Base-by-base conservation (phyloP, 768 basidiomycete genomes). In the Coprinopsis sp. region DNA sequence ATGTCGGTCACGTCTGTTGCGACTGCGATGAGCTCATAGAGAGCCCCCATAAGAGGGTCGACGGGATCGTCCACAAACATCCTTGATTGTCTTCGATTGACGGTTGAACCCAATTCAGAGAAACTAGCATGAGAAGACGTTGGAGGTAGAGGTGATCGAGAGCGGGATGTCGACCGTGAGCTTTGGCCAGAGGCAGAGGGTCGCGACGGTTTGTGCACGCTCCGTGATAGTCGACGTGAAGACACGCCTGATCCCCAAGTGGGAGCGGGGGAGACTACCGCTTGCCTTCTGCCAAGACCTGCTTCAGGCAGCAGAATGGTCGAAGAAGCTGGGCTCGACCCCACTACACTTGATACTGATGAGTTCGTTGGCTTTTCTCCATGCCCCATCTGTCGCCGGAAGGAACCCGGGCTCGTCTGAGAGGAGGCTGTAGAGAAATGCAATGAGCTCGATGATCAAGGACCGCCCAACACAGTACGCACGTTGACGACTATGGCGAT, bases 1-100 rank as follows among this genome's bases (percentile, higher is more conserved):
- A 89, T 96, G 51, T 99, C 96, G 18, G 80, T 74, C 49, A 98
- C 82, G 60, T 98, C 95, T 22, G 93, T 95, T 23, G 95, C 92
- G 37, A 98, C 84, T 22, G 80, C 78, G 55, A 96, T 96, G 59
- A 98, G 79, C 53, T 91, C 89, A 64, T 96, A 96, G 27, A 98
- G 74, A 6, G 87, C 85, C 31, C 78, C 72, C 81, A 95, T 86
- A 70, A 94, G 91, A 33, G 89, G 87, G 69, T 92, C 90, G 46
- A 88, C 68, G 28, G 90, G 90, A 59, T 89, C 85, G 58, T 92
- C 90, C 28, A 89, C 76, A 52, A 90, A 76, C 37, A 90, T 84
- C 53, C 89, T 82, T 21, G 89, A 92, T 36, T 86, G 81, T 39
- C 89, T 82, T 46, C 84, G 84, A 64, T 84, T 82, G 50, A 74